Percentiles rank a stretch among this genome's conserved stretches.
Conservation (phyloP, 768 basidiomycete species). For the Mycena metata region DNA sequence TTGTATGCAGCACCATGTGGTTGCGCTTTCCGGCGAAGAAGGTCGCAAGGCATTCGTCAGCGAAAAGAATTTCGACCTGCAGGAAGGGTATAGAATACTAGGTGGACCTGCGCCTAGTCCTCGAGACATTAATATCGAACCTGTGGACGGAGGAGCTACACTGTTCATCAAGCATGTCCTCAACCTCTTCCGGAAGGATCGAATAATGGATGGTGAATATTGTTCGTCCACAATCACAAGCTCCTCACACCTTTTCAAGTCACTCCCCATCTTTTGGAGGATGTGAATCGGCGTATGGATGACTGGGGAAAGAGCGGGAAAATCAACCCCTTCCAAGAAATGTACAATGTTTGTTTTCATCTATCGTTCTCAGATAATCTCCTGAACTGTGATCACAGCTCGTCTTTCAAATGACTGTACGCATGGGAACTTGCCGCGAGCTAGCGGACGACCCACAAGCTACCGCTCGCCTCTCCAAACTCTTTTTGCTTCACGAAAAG, state of each 20-base stretch:
- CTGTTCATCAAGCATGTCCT: conserved; percentile 22
- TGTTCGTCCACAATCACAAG: too few species aligned
- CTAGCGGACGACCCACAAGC: conserved; percentile 46
- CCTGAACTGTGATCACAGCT: conserved; percentile 35
- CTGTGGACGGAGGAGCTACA: neutral
- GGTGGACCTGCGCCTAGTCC: conserved; percentile 38
- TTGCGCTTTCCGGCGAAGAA: conserved; percentile 43
- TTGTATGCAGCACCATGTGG: conserved; percentile 39
- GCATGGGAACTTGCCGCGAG: conserved; percentile 52
- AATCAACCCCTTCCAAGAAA: conserved; percentile 44
- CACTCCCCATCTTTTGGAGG: conserved; percentile 42
- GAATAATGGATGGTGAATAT: conserved; percentile 19
- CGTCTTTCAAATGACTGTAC: conserved; percentile 51
- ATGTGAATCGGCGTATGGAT: conserved; percentile 41
- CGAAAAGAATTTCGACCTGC: conserved; percentile 37
- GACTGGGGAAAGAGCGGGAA: conserved; percentile 43
- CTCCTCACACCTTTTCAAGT: conserved; percentile 25
- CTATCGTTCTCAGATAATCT: neutral
- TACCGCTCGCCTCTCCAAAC: conserved; percentile 42
- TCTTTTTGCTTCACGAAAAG: conserved; percentile 51
- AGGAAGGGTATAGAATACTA: conserved; percentile 44
- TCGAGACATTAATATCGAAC: conserved; percentile 39
- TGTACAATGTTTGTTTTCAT: conserved; percentile 40
- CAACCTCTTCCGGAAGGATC: conserved; percentile 22
- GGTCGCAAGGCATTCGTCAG: conserved; percentile 44